phyloP scores from a whole-genome alignment of 257 asterid genomes.

The Osmanthus fragrans region DNA sequence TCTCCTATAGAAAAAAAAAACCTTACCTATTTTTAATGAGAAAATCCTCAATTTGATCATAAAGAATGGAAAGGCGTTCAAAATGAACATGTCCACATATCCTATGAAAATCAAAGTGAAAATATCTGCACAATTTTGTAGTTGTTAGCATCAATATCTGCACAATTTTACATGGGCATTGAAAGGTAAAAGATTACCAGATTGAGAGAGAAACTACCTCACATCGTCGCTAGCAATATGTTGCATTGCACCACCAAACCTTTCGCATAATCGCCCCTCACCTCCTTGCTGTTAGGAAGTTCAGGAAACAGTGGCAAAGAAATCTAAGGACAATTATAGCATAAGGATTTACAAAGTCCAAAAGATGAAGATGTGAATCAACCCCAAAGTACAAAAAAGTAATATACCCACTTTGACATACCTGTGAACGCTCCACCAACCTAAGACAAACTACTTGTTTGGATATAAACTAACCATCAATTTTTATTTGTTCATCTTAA shows the following conservation, averaged over 20 bases:
- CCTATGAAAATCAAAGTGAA: slow-evolving; percentile 95
- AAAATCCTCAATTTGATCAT: slow-evolving; percentile 72
- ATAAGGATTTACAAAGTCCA: not conserved
- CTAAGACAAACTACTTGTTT: slow-evolving; percentile 1
- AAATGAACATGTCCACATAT: slow-evolving; percentile 83
- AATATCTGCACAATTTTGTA: slow-evolving; percentile 53
- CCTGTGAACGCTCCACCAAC: not conserved
- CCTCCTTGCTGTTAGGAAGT: slow-evolving; percentile 68
- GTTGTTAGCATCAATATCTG: slow-evolving; percentile 25
- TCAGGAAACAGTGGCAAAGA: slow-evolving; percentile 13
- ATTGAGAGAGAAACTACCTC: slow-evolving; percentile 47
- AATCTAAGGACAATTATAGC: slow-evolving; percentile 15
- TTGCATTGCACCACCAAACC: slow-evolving; percentile 66
- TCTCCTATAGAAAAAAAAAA: slow-evolving; percentile 18
- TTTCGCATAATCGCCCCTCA: slow-evolving; percentile 76
- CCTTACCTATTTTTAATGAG: slow-evolving; percentile 69
- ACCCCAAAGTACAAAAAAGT: slow-evolving; percentile 10
- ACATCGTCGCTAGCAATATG: slow-evolving; percentile 59
- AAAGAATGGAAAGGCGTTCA: slow-evolving; percentile 85
- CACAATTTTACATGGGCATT: slow-evolving; percentile 23
- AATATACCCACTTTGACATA: not conserved
- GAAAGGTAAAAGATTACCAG: slow-evolving; percentile 17
- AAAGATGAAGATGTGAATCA: not conserved
- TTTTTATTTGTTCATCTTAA: not conserved
- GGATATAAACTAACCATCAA: not conserved